Base-by-base conservation (phyloP, 1,139 yeast species). In the Blastobotrys niveus region DNA sequence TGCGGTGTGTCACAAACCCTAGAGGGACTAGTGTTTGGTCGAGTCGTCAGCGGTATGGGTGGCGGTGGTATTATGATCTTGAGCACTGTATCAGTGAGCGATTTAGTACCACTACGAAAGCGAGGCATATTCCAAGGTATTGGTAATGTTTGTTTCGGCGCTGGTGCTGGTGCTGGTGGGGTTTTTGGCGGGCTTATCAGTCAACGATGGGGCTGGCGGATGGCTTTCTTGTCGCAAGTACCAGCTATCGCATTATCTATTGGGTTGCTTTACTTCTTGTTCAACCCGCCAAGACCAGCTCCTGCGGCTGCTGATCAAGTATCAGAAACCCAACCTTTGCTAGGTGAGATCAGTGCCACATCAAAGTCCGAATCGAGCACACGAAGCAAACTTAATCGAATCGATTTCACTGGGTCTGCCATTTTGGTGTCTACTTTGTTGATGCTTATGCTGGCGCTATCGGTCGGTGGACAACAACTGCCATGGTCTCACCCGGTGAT, bases 131-230 rank as follows among this genome's bases (percentile, higher is more conserved):
- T 70, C 56, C 85, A 79, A 60, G 85, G 85, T 2, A 51, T 76
- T 26, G 81, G 79, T 30, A 82, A 80, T 56, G 68, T 81, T 32
- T 76, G 76, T 37, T 83, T 69, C 58, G 88, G 86, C 1, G 52
- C 77, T 29, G 93, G 93, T 3, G 78, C 85, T 5, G 83, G 84
- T 2, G 66, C 76, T 14, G 89, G 91, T 32, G 88, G 88, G 5
- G 63, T 78, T 1, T 59, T 78, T 39, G 86, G 96, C 32, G 94
- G 95, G 9, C 57, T 80, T 32, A 66, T 86, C 26, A 76, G 89
- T 19, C 85, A 80, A 47, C 58, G 64, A n/a, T 71, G 79, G 52
- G 95, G 95, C 27, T 88, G 96, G 96, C 74, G 87, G 58, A 74
- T 73, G 58, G 82, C 81, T 1, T 80, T 80, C 55, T 64, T 70